These are phyloP conservation scores for Ilex paraguariensis DNA, from an alignment of 305 asterid genomes.

Conservation along the genomic window DNA sequence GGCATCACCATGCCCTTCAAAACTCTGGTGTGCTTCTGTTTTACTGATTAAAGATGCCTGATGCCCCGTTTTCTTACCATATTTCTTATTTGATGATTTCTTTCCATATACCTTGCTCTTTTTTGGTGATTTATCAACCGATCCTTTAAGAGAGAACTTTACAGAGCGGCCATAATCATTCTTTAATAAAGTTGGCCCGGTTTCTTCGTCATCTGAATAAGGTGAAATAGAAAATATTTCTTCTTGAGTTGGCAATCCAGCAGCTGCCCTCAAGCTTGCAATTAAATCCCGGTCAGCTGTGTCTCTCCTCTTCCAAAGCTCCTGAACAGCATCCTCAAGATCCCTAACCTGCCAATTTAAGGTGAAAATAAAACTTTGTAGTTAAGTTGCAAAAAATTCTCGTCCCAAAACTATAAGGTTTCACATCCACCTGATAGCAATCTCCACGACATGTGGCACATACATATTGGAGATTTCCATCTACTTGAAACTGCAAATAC, in stretches of 20 bases:
- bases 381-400: slow-evolving; percentile 2
- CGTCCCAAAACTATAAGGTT: slow-evolving; percentile 17
- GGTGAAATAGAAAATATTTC: slow-evolving; percentile 78
- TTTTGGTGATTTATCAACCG: slow-evolving; percentile 63
- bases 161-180: slow-evolving; percentile 63
- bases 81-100: slow-evolving; percentile 69
- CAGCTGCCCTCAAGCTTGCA: slow-evolving; percentile 78
- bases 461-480: slow-evolving; percentile 81
- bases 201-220: slow-evolving; percentile 94
- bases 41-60: slow-evolving; percentile 31
- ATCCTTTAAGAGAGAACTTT: slow-evolving; percentile 75
- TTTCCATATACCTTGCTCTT: slow-evolving; percentile 69
- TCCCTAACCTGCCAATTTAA: slow-evolving; percentile 49
- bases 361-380: slow-evolving; percentile 8
- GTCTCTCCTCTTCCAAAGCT: slow-evolving; percentile 95
- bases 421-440: slow-evolving; percentile 60
- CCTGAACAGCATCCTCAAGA: slow-evolving; percentile 92
- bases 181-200: slow-evolving; percentile 39
- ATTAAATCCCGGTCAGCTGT: slow-evolving; percentile 84
- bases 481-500: slow-evolving; percentile 88
- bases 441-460: slow-evolving; percentile 95
- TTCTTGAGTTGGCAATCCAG: slow-evolving; percentile 95
- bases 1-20: slow-evolving; percentile 34
- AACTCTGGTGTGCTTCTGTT: slow-evolving; percentile 28
- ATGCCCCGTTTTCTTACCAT: slow-evolving; percentile 55